Percentiles rank a stretch among this genome's conserved stretches.
These are phyloP conservation scores for Plenodomus lindquistii DNA, from an alignment of 2,329 filamentous ascomycete genomes.

Conservation along the genomic window DNA sequence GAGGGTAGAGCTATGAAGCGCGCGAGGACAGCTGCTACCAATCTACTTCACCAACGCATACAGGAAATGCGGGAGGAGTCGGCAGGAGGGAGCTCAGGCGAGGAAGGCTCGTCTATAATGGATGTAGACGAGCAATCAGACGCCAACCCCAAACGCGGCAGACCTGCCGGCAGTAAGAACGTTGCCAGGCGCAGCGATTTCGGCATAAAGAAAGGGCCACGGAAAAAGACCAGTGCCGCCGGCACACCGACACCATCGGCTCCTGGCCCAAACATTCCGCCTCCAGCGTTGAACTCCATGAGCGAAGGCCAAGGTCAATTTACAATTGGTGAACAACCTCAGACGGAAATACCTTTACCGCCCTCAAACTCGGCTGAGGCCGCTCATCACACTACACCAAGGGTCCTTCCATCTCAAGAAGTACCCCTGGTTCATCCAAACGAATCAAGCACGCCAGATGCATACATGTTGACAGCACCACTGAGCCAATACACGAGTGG, in stretches of 20 bases:
- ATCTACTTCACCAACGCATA: slow-evolving; percentile 48
- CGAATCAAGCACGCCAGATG: slow-evolving; percentile 34
- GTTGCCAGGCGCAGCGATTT: slow-evolving; percentile 51
- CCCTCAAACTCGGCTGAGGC: slow-evolving; percentile 36
- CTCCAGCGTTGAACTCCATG: slow-evolving; percentile 38
- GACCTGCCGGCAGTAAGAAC: slow-evolving; percentile 53
- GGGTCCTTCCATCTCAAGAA: slow-evolving; percentile 29
- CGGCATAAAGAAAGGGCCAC: slow-evolving; percentile 55
- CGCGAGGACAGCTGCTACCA: slow-evolving; percentile 28
- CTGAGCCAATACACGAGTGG: slow-evolving; percentile 38
- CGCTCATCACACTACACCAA: slow-evolving; percentile 42
- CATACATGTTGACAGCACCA: slow-evolving; percentile 42
- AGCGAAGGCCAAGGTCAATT: slow-evolving; percentile 46
- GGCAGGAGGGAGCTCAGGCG: slow-evolving; percentile 39
- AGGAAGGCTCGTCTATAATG: slow-evolving; percentile 39
- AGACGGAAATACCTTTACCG: slow-evolving; percentile 21
- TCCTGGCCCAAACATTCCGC: slow-evolving; percentile 28
- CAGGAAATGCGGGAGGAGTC: slow-evolving; percentile 53
- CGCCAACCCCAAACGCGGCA: slow-evolving; percentile 35
- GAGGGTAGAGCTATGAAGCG: slow-evolving; percentile 36
- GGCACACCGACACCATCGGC: slow-evolving; percentile 23
- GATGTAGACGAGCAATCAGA: slow-evolving; percentile 33
- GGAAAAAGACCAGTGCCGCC: slow-evolving; percentile 40
- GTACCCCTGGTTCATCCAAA: slow-evolving; percentile 19
- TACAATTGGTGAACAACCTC: slow-evolving; percentile 36